Evolutionary conservation across 495 filamentous ascomycete genomes (phyloP), one percentile per base, ranked within the genome.

Genomic region (Tuber magnatum): DNA sequence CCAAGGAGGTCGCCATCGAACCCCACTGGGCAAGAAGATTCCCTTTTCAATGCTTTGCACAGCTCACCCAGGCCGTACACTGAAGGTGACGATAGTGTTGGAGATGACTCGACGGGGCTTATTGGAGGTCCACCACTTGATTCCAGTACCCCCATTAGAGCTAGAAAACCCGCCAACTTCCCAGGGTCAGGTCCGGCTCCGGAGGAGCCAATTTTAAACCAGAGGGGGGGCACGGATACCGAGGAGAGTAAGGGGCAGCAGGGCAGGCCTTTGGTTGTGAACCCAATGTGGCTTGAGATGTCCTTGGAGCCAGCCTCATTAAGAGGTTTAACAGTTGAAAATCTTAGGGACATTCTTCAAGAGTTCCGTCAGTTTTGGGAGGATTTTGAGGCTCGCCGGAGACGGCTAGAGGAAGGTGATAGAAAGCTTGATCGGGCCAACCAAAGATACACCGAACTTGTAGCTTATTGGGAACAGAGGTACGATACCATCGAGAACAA

Each of bases 201-300:
- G 28, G 56, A 7, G 28, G 56, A 8, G 6, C 56, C 32, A 35
- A 20, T 28, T 35, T 32, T 65, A 35, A 65, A 28, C 6, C 28
- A n/a, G 56, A 65, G 56, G 35, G 3, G 28, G 28, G 35, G 56
- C 32, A 3, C 12, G 14, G 35, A 20, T 35, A 8, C 56, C 28
- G 28, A 65, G 12, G 56, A 35, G 14, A 7, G 10, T 35, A 18
- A 16, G 28, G 56, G 32, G 6, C 28, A 8, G 32, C 4, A 61
- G 10, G 56, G 56, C n/a, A 32, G 28, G n/a, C 56, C 28, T 61
- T 32, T 65, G 28, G 56, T 18, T 35, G 28, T 28, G 18, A 65
- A 65, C 32, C 56, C 56, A 65, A 35, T 65, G 56, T 65, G 56
- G 56, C 56, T 65, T 35, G 56, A 65, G 56, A 65, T 65, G 56